Conservation (phyloP, 768 basidiomycete genomes). For the Fistulinella prunicolor region DNA sequence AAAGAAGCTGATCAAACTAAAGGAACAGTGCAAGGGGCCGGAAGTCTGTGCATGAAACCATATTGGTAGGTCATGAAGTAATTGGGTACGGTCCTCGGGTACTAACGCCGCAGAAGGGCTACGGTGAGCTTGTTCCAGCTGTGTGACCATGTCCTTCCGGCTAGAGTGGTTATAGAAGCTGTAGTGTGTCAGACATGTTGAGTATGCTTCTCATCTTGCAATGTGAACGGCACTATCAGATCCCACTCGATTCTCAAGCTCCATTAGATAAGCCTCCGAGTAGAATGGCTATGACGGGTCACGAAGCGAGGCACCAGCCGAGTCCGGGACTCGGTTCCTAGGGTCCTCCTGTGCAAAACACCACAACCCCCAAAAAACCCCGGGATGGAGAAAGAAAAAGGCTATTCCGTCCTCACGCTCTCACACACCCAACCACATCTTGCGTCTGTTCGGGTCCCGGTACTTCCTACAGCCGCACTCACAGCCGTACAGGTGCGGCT, state of each 20-base stretch:
- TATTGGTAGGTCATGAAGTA: conserved; percentile 31
- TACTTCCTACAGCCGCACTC: conserved; percentile 15
- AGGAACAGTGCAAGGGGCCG: conserved; percentile 27
- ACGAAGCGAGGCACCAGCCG: background rate
- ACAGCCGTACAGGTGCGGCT: conserved; percentile 3
- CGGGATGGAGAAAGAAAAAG: background rate
- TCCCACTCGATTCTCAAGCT: conserved; percentile 20
- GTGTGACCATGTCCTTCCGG: conserved; percentile 27
- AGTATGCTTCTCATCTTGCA: conserved; percentile 13
- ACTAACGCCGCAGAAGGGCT: conserved; percentile 33
- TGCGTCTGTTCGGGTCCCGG: conserved; percentile 19
- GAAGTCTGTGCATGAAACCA: conserved; percentile 32
- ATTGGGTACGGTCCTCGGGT: conserved; percentile 29
- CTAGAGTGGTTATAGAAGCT: conserved; percentile 4
- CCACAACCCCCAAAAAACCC: background rate
- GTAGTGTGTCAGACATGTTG: conserved; percentile 19
- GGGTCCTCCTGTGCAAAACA: conserved; percentile 14
- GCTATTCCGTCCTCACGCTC: background rate
- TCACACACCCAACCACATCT: too few species aligned
- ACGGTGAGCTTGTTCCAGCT: conserved; percentile 20
- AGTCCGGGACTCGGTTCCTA: conserved; percentile 13
- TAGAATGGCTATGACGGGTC: conserved; percentile 16
- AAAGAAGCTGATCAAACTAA: conserved; percentile 27
- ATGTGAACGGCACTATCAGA: conserved; percentile 12
- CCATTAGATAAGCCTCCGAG: conserved; percentile 34